Evolutionary conservation across 495 filamentous ascomycete genomes (phyloP).

Genomic region (Pseudotulostoma volvatum): DNA sequence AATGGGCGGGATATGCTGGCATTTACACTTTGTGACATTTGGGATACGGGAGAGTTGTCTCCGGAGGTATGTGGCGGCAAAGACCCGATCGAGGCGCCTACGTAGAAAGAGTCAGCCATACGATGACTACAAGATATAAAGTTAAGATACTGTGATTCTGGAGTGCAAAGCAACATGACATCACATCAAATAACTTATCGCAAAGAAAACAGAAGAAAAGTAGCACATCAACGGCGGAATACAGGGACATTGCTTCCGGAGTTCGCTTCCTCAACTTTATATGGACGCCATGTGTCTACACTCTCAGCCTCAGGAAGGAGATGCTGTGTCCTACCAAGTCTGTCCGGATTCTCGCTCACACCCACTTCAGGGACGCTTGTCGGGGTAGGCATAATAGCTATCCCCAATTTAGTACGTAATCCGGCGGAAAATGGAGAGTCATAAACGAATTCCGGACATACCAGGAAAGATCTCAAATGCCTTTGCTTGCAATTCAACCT

Average conservation of each 20-base stretch:
- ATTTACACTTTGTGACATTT: conserved; percentile 10
- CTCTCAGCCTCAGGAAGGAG: conserved; percentile 14
- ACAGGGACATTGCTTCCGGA: not conserved
- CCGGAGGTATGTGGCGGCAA: too few species aligned
- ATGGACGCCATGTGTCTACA: not conserved
- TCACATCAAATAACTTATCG: not conserved
- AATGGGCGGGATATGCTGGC: conserved; percentile 12
- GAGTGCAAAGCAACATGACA: not conserved
- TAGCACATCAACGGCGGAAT: not conserved
- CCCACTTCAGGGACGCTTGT: too few species aligned
- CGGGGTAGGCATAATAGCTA: too few species aligned
- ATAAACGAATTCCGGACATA: too few species aligned
- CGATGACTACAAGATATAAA: conserved; percentile 4
- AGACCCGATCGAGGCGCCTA: too few species aligned
- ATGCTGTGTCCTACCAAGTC: conserved; percentile 18
- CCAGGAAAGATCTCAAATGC: conserved; percentile 24
- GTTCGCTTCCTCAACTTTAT: not conserved
- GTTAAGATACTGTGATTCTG: too few species aligned
- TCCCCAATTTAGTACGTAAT: too few species aligned
- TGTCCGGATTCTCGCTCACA: conserved; percentile 12
- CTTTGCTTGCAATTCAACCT: conserved; percentile 22
- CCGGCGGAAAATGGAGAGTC: too few species aligned
- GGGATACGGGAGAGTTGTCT: conserved; percentile 13
- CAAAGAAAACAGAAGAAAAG: not conserved
- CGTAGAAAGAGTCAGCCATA: conserved; percentile 1